A percentile compares a stretch with the other conserved stretches of the same genome.
These are phyloP conservation scores for Blastobotrys americana DNA, from an alignment of 805 yeast genomes.

Conservation along the genomic window DNA sequence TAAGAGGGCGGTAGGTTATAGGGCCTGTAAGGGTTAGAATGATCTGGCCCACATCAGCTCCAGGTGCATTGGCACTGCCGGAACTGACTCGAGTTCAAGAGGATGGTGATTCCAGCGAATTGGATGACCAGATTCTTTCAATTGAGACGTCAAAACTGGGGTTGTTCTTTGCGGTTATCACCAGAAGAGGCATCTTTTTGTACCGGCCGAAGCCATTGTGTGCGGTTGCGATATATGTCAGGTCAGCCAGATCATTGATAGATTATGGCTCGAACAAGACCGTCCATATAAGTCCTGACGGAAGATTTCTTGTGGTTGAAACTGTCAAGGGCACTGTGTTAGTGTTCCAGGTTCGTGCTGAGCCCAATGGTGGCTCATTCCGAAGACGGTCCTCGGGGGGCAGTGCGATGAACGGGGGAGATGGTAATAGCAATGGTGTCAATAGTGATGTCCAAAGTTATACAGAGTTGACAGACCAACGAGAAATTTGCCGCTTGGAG, in stretches of 20 bases:
- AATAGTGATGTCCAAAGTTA: no score
- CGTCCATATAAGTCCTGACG: conserved; percentile 38
- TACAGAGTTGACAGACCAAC: no score
- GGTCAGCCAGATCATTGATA: conserved; percentile 39
- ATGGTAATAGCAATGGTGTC: no score
- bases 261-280: conserved; percentile 42
- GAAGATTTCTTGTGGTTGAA: conserved; percentile 32
- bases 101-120: conserved; percentile 7
- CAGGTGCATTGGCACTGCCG: conserved; percentile 25
- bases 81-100: conserved; percentile 6
- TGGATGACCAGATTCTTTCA: conserved; percentile 31
- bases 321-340: conserved; percentile 19
- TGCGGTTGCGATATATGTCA: conserved; percentile 42
- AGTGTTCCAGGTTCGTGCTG: conserved; percentile 12
- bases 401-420: conserved; percentile 8
- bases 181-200: conserved; percentile 34
- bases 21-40: conserved; percentile 17
- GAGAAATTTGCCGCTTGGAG: conserved; percentile 12
- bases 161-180: conserved; percentile 31
- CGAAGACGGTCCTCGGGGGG: background rate
- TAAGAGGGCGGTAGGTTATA: no score
- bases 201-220: conserved; percentile 38
- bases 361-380: background rate
- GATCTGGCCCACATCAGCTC: conserved; percentile 32
- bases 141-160: conserved; percentile 26